These are phyloP conservation scores for sunflower (Helianthus annuus) DNA, from an alignment of 129 eudicot species.

Conservation along the genomic window DNA sequence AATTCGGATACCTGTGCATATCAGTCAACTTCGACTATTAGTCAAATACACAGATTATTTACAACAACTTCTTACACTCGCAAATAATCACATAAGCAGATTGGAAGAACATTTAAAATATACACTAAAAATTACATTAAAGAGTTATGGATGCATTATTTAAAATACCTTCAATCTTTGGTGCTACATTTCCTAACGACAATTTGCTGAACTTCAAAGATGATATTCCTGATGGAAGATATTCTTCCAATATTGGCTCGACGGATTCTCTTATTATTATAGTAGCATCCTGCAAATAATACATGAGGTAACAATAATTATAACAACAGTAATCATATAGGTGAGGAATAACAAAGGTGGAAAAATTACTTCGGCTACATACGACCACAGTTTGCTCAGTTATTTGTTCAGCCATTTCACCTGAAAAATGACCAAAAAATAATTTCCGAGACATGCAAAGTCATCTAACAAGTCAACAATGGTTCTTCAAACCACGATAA, in stretches of 20 bases:
- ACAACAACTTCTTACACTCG: not conserved
- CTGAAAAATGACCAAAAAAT: slow-evolving; percentile 40
- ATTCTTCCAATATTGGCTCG: slow-evolving; percentile 91
- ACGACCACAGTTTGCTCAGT: slow-evolving; percentile 92
- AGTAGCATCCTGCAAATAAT: slow-evolving; percentile 70
- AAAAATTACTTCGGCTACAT: slow-evolving; percentile 82
- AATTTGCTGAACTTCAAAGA: slow-evolving; percentile 87
- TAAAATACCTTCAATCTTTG: slow-evolving; percentile 85
- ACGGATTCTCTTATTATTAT: slow-evolving; percentile 77
- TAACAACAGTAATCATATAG: not conserved
- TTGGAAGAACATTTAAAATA: not conserved
- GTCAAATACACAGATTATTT: not conserved
- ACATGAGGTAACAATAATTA: slow-evolving; percentile 11
- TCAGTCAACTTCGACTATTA: slow-evolving; percentile 17
- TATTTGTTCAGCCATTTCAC: slow-evolving; percentile 95
- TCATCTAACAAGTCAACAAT: not conserved
- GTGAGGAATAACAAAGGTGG: not conserved
- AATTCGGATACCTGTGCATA: slow-evolving; percentile 77
- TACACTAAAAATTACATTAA: not conserved
- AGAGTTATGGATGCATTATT: not conserved
- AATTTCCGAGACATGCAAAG: not conserved
- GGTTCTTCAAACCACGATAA: not conserved
- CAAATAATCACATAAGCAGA: not conserved
- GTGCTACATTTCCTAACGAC: slow-evolving; percentile 91
- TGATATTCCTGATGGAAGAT: slow-evolving; percentile 91